Evolutionary conservation across 78 protist species (phyloP).

Genomic region (Dictyostelium firmibasis): DNA sequence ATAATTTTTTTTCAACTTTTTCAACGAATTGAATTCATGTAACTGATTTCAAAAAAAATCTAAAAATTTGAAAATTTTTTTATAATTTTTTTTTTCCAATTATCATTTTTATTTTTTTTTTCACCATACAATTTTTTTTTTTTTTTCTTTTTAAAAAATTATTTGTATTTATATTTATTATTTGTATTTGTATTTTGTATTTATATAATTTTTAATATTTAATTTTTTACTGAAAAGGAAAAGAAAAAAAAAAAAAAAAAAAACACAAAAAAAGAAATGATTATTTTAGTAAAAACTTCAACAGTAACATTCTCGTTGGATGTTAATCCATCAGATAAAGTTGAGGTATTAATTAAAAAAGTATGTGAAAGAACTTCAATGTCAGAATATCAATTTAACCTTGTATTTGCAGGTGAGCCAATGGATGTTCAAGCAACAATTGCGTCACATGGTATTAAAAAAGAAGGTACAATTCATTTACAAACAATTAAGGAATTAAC

Average conservation of each 20-base stretch:
- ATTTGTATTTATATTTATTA: neutral
- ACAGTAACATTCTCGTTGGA: constrained; percentile 73
- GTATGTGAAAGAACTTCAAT: constrained; percentile 37
- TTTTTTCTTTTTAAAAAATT: neutral
- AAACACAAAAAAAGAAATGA: constrained; percentile 4
- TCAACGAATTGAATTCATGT: neutral
- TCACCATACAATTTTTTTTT: neutral
- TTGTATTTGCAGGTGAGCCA: constrained; percentile 48
- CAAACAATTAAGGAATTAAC: constrained; percentile 29
- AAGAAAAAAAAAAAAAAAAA: neutral
- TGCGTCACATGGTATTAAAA: constrained; percentile 38
- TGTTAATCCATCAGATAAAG: constrained; percentile 26
- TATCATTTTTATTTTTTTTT: neutral
- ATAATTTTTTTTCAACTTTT: neutral
- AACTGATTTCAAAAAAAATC: neutral
- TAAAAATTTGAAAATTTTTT: neutral
- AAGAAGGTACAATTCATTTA: constrained; percentile 71
- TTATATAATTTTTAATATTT: neutral
- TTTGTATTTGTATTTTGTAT: neutral
- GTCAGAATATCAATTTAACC: constrained; percentile 30
- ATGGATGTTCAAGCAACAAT: constrained; percentile 15
- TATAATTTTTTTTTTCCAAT: neutral
- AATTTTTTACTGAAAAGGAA: too few species aligned
- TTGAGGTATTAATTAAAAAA: constrained; percentile 20
- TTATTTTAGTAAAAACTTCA: constrained; percentile 68